Percentiles rank a stretch among this genome's conserved stretches.
phyloP scores from a whole-genome alignment of 1,139 yeast species.

The Hemisphaericaspora lyxosophila region DNA sequence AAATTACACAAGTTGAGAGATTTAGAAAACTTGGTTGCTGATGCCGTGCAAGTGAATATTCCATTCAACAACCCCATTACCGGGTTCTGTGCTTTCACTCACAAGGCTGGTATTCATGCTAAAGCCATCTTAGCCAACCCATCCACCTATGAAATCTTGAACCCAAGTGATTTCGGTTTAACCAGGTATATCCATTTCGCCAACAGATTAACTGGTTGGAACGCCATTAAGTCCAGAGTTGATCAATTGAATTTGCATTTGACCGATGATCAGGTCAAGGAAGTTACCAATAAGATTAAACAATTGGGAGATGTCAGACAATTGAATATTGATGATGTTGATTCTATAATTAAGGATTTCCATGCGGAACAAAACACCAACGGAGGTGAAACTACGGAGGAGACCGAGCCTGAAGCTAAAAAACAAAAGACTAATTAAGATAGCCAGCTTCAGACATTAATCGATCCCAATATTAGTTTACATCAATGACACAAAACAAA shows the following conservation, averaged over 20 bases:
- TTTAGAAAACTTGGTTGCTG: constrained; percentile 92
- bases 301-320: constrained; percentile 93
- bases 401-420: constrained; percentile 33
- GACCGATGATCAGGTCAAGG: constrained; percentile 92
- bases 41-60: constrained; percentile 93
- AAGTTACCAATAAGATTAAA: constrained; percentile 90
- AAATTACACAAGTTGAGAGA: constrained; percentile 95
- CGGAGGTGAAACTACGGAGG: constrained; percentile 21
- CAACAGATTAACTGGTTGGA: constrained; percentile 98
- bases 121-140: constrained; percentile 98
- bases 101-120: constrained; percentile 99
- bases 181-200: constrained; percentile 96
- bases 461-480: not conserved
- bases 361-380: constrained; percentile 58
- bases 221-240: constrained; percentile 96
- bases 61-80: constrained; percentile 99
- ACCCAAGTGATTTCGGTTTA: constrained; percentile 93
- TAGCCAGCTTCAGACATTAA: not conserved
- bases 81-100: constrained; percentile 99
- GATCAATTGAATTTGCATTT: constrained; percentile 91
- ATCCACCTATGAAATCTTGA: constrained; percentile 92
- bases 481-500: too few relatives aligned
- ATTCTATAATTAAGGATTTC: constrained; percentile 90
- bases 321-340: constrained; percentile 94
- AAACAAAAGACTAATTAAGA: constrained; percentile 27